Evolutionary conservation across 129 eudicot species (phyloP).

Genomic region (Solidago caesia): DNA sequence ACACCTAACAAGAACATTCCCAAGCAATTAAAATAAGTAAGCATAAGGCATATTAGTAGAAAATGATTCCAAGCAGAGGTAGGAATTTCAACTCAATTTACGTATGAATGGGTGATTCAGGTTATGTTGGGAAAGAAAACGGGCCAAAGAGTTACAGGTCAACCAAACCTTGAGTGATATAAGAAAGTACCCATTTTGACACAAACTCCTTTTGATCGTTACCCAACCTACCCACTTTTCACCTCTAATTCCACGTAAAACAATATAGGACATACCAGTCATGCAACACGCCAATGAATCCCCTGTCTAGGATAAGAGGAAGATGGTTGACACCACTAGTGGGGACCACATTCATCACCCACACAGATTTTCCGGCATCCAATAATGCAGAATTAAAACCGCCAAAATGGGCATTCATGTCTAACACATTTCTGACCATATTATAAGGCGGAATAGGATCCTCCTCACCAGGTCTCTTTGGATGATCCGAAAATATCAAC

Average conservation of each 20-base stretch:
- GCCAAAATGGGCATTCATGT: slow-evolving; percentile 94
- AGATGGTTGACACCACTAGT: slow-evolving; percentile 70
- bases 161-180: not conserved
- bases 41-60: not conserved
- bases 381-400: slow-evolving; percentile 86
- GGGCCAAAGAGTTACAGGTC: not conserved
- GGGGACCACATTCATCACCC: slow-evolving; percentile 99
- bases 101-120: not conserved
- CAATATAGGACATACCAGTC: slow-evolving; percentile 62
- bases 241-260: slow-evolving; percentile 5
- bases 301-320: slow-evolving; percentile 87
- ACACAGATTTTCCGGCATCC: slow-evolving; percentile 83
- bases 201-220: not conserved
- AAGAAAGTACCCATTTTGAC: not conserved
- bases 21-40: not conserved
- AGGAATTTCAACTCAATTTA: not conserved
- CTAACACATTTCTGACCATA: slow-evolving; percentile 94
- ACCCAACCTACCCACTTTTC: slow-evolving; percentile 1
- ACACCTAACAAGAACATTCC: slow-evolving; percentile 52
- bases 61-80: slow-evolving; percentile 1
- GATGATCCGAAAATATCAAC: slow-evolving; percentile 91
- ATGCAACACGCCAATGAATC: slow-evolving; percentile 86
- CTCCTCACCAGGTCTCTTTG: slow-evolving; percentile 97
- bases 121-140: not conserved
- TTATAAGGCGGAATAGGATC: slow-evolving; percentile 98